Evolutionary conservation across 345 rosid species (phyloP).

Genomic region (Syzygium grande): DNA sequence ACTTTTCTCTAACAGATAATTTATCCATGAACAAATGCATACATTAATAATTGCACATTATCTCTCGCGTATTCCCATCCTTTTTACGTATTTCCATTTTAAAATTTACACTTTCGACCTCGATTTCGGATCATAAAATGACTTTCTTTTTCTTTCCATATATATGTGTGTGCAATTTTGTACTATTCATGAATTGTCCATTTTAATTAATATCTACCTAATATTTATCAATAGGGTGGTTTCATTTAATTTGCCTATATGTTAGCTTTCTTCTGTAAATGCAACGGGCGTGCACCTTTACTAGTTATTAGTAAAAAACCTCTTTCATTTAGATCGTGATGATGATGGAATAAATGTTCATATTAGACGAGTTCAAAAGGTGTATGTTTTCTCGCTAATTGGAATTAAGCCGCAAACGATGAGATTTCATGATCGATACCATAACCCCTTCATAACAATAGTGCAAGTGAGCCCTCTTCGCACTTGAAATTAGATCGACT

Average conservation of each 20-base stretch:
- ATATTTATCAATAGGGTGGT: no score
- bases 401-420: not conserved
- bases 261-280: no score
- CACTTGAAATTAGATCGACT: not conserved
- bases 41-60: not conserved
- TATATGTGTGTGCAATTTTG: not conserved
- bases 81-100: not conserved
- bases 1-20: not conserved
- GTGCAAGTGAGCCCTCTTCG: not conserved
- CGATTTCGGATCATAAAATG: not conserved
- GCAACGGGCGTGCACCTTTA: no score
- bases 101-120: not conserved
- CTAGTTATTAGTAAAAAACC: no score
- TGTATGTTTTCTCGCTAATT: not conserved
- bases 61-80: not conserved
- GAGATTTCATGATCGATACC: not conserved
- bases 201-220: not conserved
- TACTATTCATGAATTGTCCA: not conserved
- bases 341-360: not conserved
- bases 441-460: not conserved
- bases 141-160: not conserved
- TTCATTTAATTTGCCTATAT: no score
- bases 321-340: not conserved
- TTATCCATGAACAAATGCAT: not conserved
- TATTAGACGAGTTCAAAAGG: not conserved